Evolutionary conservation across 352 stramenopile genomes (phyloP).

Genomic region (Globisporangium abappressorium): DNA sequence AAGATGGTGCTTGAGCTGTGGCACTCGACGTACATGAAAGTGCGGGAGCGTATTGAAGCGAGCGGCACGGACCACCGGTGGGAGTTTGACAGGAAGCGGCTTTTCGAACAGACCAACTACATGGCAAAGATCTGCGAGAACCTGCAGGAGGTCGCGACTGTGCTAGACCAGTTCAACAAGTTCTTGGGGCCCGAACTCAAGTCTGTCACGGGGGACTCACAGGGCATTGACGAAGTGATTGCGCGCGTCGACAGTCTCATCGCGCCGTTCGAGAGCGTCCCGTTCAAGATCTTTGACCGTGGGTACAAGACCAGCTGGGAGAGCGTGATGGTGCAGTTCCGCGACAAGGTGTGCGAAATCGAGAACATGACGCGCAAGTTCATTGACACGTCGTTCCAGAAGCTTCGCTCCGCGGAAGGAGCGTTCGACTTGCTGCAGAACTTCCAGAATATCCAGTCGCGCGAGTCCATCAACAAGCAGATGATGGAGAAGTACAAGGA

Average conservation of each 20-base stretch:
- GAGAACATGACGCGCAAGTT: conserved; percentile 94
- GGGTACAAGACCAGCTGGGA: conserved; percentile 95
- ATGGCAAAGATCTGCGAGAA: conserved; percentile 96
- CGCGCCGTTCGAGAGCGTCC: conserved; percentile 84
- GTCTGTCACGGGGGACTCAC: conserved; percentile 92
- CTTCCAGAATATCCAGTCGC: conserved; percentile 95
- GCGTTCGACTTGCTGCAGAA: conserved; percentile 97
- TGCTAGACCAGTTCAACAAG: conserved; percentile 95
- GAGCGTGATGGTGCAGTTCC: conserved; percentile 93
- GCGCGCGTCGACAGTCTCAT: conserved; percentile 82
- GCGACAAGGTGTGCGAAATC: conserved; percentile 92
- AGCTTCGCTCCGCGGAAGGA: conserved; percentile 91
- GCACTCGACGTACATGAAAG: conserved; percentile 94
- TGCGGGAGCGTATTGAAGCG: conserved; percentile 92
- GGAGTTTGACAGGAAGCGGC: conserved; percentile 94
- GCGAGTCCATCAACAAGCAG: conserved; percentile 95
- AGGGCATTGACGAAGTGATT: conserved; percentile 94
- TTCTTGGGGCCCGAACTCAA: conserved; percentile 96
- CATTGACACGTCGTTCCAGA: conserved; percentile 96
- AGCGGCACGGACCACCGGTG: conserved; percentile 93
- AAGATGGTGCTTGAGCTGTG: conserved; percentile 92
- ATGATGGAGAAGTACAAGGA: conserved; percentile 98
- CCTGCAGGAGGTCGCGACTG: conserved; percentile 90
- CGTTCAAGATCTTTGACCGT: conserved; percentile 93
- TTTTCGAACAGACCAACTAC: conserved; percentile 97